Conservation (phyloP, 2,329 filamentous ascomycete species). For the Aspergillus transmontanensis region DNA sequence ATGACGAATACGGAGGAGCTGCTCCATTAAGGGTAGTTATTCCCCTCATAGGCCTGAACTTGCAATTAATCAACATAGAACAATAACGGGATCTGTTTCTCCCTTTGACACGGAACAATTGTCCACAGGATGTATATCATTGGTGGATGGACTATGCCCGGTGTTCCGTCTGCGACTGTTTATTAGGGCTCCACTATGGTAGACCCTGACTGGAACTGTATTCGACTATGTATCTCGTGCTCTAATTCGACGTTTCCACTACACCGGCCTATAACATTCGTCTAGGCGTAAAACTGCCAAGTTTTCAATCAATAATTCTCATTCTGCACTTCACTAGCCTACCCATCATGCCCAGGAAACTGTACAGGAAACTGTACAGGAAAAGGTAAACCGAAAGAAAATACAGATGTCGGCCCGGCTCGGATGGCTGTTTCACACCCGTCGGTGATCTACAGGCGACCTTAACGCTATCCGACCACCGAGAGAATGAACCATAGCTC, state of each 20-base stretch:
- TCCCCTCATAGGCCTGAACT: background rate
- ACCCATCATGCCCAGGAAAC: background rate
- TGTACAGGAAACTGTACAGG: background rate
- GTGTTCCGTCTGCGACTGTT: background rate
- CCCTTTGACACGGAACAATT: background rate
- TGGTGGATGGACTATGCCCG: conserved; percentile 20
- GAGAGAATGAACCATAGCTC: background rate
- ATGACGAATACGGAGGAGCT: background rate
- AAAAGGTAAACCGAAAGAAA: no score
- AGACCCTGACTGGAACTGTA: background rate
- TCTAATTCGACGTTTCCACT: background rate
- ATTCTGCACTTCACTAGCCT: background rate
- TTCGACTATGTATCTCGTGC: background rate
- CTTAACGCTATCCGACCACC: background rate
- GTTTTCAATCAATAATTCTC: background rate
- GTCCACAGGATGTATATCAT: conserved; percentile 9
- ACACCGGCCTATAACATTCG: background rate
- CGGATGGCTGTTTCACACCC: background rate
- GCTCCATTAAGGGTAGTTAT: background rate
- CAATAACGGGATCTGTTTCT: background rate
- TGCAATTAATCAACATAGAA: conserved; percentile 11
- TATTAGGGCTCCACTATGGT: background rate
- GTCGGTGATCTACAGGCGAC: background rate
- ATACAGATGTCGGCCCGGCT: background rate
- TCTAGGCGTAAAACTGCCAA: background rate